Conservation (phyloP, 768 basidiomycete genomes). For the Russula ochroleuca region DNA sequence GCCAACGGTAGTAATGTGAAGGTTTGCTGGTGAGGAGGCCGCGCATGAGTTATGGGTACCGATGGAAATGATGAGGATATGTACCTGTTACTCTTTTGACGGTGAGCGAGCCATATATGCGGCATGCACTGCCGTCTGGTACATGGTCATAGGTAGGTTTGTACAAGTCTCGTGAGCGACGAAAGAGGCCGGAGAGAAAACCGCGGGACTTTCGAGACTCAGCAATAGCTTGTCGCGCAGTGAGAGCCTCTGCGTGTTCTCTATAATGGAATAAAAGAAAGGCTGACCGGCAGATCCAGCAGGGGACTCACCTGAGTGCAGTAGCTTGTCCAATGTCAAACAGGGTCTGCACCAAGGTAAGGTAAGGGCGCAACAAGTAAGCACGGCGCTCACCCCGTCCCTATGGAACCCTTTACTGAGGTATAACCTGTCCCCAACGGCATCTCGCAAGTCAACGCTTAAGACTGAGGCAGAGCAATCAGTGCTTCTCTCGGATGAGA, state of each 20-base stretch:
- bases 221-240: slow-evolving; percentile 62
- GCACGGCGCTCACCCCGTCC: slow-evolving; percentile 62
- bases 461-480: slow-evolving; percentile 48
- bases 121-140: slow-evolving; percentile 69
- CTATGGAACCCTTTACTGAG: slow-evolving; percentile 75
- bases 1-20: slow-evolving; percentile 91
- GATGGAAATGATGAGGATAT: slow-evolving; percentile 8
- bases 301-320: slow-evolving; percentile 44
- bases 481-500: neutral
- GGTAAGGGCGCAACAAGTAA: slow-evolving; percentile 3
- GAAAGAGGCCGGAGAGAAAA: slow-evolving; percentile 56
- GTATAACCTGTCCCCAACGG: slow-evolving; percentile 87
- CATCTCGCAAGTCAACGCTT: slow-evolving; percentile 86
- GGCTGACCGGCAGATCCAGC: slow-evolving; percentile 24
- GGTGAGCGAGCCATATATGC: slow-evolving; percentile 75
- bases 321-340: slow-evolving; percentile 85
- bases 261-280: slow-evolving; percentile 33
- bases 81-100: slow-evolving; percentile 89
- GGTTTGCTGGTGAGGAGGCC: slow-evolving; percentile 53
- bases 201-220: slow-evolving; percentile 76
- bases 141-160: slow-evolving; percentile 71
- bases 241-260: slow-evolving; percentile 61
- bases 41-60: neutral
- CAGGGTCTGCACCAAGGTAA: slow-evolving; percentile 45
- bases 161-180: slow-evolving; percentile 44